These are phyloP conservation scores for Phytophthora pseudosyringae DNA, from an alignment of 352 stramenopile species.

Conservation along the genomic window DNA sequence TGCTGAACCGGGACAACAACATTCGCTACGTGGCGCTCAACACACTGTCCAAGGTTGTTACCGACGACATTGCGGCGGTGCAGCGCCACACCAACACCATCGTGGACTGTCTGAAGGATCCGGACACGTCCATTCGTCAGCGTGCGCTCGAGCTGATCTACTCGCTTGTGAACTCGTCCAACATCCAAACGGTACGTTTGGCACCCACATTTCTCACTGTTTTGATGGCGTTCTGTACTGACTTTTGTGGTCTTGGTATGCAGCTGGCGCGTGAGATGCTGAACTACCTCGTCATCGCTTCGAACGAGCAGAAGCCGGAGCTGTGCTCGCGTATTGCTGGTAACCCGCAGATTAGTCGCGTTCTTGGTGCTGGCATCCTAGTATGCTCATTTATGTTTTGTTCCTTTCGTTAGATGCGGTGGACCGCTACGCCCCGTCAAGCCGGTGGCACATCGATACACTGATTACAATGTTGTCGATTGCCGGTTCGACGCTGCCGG, in stretches of 20 bases:
- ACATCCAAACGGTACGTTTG: slow-evolving; percentile 90
- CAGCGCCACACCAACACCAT: slow-evolving; percentile 98
- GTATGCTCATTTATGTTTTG: slow-evolving; percentile 9
- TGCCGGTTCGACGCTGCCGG: slow-evolving; percentile 92
- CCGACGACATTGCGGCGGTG: slow-evolving; percentile 93
- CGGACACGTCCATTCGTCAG: slow-evolving; percentile 98
- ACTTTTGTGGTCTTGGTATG: slow-evolving; percentile 14
- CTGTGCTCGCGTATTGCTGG: slow-evolving; percentile 96
- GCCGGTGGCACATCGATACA: slow-evolving; percentile 96
- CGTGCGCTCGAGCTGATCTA: slow-evolving; percentile 99
- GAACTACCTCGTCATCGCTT: slow-evolving; percentile 99
- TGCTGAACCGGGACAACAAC: slow-evolving; percentile 99
- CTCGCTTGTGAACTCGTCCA: slow-evolving; percentile 97
- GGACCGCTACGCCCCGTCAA: slow-evolving; percentile 83
- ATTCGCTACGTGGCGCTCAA: slow-evolving; percentile 99
- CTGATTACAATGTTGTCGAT: slow-evolving; percentile 99
- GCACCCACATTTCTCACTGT: neutral
- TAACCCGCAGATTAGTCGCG: slow-evolving; percentile 40
- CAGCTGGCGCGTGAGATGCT: slow-evolving; percentile 97
- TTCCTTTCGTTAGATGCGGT: slow-evolving; percentile 65
- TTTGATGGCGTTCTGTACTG: neutral
- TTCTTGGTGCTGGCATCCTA: neutral
- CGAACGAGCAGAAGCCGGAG: slow-evolving; percentile 94
- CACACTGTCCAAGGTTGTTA: slow-evolving; percentile 93
- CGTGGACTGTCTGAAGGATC: slow-evolving; percentile 95